Evolutionary conservation across 768 basidiomycete species (phyloP).

Genomic region (Gelatoporia subvermispora): DNA sequence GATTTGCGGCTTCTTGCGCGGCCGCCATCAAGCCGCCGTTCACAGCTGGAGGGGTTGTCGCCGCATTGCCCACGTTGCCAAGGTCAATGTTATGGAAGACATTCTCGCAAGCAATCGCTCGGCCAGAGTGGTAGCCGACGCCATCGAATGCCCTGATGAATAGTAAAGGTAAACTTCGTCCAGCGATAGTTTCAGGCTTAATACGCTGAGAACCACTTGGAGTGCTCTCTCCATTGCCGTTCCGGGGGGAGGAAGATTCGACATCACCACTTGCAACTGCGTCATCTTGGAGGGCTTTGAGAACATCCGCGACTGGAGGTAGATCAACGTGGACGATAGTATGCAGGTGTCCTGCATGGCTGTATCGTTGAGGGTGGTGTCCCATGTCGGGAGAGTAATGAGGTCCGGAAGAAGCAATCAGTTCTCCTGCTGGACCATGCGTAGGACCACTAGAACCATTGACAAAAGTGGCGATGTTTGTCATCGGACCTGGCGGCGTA

Average conservation of each 20-base stretch:
- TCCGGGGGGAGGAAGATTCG: conserved; percentile 1
- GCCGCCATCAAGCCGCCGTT: conserved; percentile 71
- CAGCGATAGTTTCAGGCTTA: conserved; percentile 37
- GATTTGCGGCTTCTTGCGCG: conserved; percentile 56
- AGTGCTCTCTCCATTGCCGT: neutral
- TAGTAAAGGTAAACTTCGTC: conserved; percentile 69
- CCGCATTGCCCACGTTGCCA: conserved; percentile 29
- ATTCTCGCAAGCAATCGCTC: conserved; percentile 79
- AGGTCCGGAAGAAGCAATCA: neutral
- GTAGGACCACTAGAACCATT: conserved; percentile 10
- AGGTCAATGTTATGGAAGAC: conserved; percentile 70
- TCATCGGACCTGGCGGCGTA: conserved; percentile 62
- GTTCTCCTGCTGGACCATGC: conserved; percentile 1
- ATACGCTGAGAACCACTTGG: neutral
- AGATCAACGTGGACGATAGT: conserved; percentile 84
- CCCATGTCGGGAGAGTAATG: neutral
- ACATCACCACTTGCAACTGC: conserved; percentile 35
- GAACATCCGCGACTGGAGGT: conserved; percentile 70
- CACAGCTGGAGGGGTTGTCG: conserved; percentile 31
- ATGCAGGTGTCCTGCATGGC: conserved; percentile 45
- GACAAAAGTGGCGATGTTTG: conserved; percentile 56
- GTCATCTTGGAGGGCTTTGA: conserved; percentile 76
- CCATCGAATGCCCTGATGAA: conserved; percentile 81
- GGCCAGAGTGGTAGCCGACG: conserved; percentile 86
- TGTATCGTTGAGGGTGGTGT: conserved; percentile 36